phyloP scores from a whole-genome alignment of 768 basidiomycete genomes.

The Mrakia frigida region DNA sequence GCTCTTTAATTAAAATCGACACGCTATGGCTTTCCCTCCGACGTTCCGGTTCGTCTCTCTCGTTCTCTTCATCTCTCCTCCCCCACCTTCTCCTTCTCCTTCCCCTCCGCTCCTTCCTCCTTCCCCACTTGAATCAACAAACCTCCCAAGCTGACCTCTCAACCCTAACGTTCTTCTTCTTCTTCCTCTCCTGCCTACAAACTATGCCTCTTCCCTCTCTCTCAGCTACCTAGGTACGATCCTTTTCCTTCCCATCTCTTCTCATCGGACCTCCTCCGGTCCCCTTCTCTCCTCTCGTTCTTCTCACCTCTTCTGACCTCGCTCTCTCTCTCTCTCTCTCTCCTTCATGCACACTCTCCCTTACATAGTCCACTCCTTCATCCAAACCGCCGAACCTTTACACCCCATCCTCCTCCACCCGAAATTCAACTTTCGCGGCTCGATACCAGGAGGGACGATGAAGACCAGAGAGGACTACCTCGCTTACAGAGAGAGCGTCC shows the following conservation, averaged over 20 bases:
- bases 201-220: no score
- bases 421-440: not conserved
- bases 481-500: not conserved
- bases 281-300: not conserved
- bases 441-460: not conserved
- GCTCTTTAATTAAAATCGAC: no score
- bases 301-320: not conserved
- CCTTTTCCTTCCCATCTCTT: not conserved
- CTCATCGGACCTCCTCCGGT: not conserved
- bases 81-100: no score
- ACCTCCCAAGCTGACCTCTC: no score
- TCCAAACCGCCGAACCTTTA: slow-evolving; percentile 13
- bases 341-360: not conserved
- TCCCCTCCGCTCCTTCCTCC: no score
- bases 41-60: no score
- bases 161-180: no score
- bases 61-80: no score
- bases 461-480: not conserved
- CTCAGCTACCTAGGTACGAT: no score
- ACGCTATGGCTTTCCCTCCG: no score
- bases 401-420: slow-evolving; percentile 3
- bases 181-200: no score
- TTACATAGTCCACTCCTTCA: slow-evolving; percentile 15
- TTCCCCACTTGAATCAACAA: no score
- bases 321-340: not conserved